Base-by-base conservation (phyloP, 352 stramenopile species). In the Phytopythium boreale region DNA sequence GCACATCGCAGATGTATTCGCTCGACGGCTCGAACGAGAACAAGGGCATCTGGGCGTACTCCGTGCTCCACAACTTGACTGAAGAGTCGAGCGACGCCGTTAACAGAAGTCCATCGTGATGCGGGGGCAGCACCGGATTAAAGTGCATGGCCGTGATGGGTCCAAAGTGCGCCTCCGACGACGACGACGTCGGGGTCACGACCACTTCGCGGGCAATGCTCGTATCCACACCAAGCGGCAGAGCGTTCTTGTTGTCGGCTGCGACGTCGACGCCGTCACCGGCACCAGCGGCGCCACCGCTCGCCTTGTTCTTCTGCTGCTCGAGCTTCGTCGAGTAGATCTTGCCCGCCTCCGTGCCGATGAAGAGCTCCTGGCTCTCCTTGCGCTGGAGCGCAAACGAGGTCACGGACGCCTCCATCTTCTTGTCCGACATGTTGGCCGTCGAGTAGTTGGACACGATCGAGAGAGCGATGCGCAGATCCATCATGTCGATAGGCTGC, bases 1-100 rank as follows among this genome's bases (percentile, higher is more conserved):
- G 75, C 26, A 94, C 88, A 61, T 96, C 89, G 59, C 87, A 95
- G 44, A 96, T 84, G 68, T 96, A 96, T 64, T 96, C 89, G 27
- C 82, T 93, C 11, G 87, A 95, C 19, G 83, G 82, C 69, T 96
- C 87, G 47, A 96, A 96, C 44, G 83, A 92, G 26, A 93, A 76
- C 27, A 94, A 71, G 1, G 87, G 83, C 22, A 63, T 72, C 31
- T 93, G 70, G 14, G 83, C 80, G 53, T 88, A 79, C 67, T 95
- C 84, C 0, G 78, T 87, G 68, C 87, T 96, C 89, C 89, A 97
- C 17, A 96, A 49, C 61, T 94, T 94, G 49, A 96, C 88, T 2
- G 80, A 95, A 60, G 88, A 97, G 67, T 97, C 89, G 39, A 96
- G 69, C 24, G 87, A 95, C 41, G 83, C 82, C 11, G 87, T 95